Base-by-base conservation (phyloP, 352 stramenopile genomes). In the Phytophthora ohioensis region DNA sequence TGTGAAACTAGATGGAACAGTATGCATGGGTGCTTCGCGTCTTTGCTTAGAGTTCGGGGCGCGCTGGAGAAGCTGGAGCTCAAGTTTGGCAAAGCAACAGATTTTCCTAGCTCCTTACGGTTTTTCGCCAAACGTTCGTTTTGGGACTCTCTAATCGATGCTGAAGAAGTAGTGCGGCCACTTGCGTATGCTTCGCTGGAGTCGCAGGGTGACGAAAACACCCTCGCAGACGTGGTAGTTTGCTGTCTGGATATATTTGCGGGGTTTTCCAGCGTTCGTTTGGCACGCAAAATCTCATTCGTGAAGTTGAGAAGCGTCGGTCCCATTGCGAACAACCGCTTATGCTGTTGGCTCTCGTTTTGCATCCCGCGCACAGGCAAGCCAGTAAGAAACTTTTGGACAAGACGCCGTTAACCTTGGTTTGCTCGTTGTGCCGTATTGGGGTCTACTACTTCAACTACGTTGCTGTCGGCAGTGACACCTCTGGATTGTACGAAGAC, bases 201-300 rank as follows among this genome's bases (percentile, higher is more conserved):
- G 13, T 13, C 64, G 1, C 53, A 57, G 34, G 21, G 62, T 4
- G 53, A 69, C 12, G 62, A 63, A 13, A 69, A 63, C 30, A 54
- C 62, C 3, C 15, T 69, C 35, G 43, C 53, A 9, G 52, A 69
- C 36, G 45, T 69, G 21, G 21, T 27, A 27, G 21, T 2, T 27
- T 63, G 53, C 17, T 63, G 63, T 9, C 21, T 69, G 0, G 62
- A 69, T 13, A 63, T 57, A 53, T 63, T 63, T 17, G 11, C 21
- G 3, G 30, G 62, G 8, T 67, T 67, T 54, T 54, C 47, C 30
- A 13, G 12, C 27, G 31, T 12, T 15, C 9, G 5, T 17, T n/a
- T 12, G 35, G 57, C 9, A 42, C 8, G 3, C 2, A 12, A 0
- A 54, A 49, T 17, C 36, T 69, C 5, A 45, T 57, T 8, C 12